A percentile compares a stretch with the other conserved stretches of the same genome.
Conservation (phyloP, 116 monocot genomes). For the Iris pallida region DNA sequence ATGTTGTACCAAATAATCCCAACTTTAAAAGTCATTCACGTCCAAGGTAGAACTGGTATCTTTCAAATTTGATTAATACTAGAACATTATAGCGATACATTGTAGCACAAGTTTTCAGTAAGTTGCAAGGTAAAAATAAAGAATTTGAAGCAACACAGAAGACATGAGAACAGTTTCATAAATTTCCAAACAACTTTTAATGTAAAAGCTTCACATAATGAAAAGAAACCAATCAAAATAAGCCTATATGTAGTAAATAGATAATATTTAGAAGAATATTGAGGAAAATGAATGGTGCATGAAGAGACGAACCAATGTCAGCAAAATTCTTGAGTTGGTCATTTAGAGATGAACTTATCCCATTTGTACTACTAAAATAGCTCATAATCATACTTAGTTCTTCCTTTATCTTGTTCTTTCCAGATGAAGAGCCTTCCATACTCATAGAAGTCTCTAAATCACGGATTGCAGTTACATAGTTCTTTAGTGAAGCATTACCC, state of each 20-base stretch:
- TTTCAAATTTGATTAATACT: too few species aligned
- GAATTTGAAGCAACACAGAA: too few species aligned
- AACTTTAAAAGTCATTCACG: too few species aligned
- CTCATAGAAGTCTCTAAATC: slow-evolving; percentile 71
- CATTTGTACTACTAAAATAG: slow-evolving; percentile 9
- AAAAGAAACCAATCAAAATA: too few species aligned
- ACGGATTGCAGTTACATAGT: slow-evolving; percentile 48
- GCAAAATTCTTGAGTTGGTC: slow-evolving; percentile 7
- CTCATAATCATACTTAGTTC: slow-evolving; percentile 38
- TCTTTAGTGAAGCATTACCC: slow-evolving; percentile 53
- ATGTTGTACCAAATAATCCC: too few species aligned
- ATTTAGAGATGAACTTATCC: not conserved
- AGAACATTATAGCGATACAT: too few species aligned
- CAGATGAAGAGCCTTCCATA: slow-evolving; percentile 55
- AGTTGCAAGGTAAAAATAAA: too few species aligned
- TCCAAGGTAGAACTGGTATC: too few species aligned
- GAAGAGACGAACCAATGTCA: slow-evolving; percentile 27
- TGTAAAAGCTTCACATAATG: too few species aligned
- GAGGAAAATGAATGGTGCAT: not conserved
- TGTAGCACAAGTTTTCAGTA: too few species aligned
- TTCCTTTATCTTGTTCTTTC: slow-evolving; percentile 61
- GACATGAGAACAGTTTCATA: too few species aligned
- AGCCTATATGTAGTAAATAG: not conserved
- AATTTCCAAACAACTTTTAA: too few species aligned
- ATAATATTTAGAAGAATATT: not conserved